These are phyloP conservation scores for Atkinsonella hypoxylon DNA, from an alignment of 2,329 filamentous ascomycete species.

Conservation along the genomic window DNA sequence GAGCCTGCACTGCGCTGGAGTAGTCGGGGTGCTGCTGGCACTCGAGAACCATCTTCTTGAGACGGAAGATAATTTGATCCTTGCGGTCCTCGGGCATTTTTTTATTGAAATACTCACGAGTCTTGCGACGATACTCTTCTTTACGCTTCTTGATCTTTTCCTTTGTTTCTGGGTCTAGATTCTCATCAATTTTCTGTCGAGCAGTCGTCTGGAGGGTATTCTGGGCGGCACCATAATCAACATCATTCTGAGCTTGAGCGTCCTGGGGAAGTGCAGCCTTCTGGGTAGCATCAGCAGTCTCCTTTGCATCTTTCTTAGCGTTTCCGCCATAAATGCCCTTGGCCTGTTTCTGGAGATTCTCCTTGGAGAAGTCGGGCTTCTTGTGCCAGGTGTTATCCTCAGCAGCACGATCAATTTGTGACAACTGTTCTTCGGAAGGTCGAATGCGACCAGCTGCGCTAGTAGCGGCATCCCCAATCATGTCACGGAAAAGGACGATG, in stretches of 20 bases:
- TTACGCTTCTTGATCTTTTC: conserved; percentile 32
- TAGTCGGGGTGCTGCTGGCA: conserved; percentile 94
- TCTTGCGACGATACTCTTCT: conserved; percentile 32
- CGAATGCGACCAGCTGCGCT: conserved; percentile 66
- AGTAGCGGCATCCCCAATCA: conserved; percentile 78
- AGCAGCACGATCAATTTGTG: conserved; percentile 70
- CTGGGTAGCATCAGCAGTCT: conserved; percentile 45
- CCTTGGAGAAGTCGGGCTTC: conserved; percentile 60
- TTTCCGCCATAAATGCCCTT: conserved; percentile 48
- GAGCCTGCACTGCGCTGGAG: conserved; percentile 76
- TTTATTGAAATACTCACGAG: conserved; percentile 64
- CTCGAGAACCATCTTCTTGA: conserved; percentile 96
- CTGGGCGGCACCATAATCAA: conserved; percentile 29
- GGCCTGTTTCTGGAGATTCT: conserved; percentile 55
- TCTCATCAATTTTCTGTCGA: conserved; percentile 47
- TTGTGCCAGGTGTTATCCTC: conserved; percentile 93
- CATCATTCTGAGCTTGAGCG: conserved; percentile 33
- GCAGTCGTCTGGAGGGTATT: conserved; percentile 28
- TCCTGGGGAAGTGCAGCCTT: conserved; percentile 41
- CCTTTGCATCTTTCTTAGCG: conserved; percentile 45
- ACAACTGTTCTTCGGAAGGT: conserved; percentile 64
- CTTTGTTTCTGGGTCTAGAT: conserved; percentile 53
- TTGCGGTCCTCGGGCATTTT: conserved; percentile 91
- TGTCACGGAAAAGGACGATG: conserved; percentile 70
- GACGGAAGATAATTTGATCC: conserved; percentile 79